phyloP scores from a whole-genome alignment of 2,329 filamentous ascomycete species.

The Reticulascus tulasneorum region DNA sequence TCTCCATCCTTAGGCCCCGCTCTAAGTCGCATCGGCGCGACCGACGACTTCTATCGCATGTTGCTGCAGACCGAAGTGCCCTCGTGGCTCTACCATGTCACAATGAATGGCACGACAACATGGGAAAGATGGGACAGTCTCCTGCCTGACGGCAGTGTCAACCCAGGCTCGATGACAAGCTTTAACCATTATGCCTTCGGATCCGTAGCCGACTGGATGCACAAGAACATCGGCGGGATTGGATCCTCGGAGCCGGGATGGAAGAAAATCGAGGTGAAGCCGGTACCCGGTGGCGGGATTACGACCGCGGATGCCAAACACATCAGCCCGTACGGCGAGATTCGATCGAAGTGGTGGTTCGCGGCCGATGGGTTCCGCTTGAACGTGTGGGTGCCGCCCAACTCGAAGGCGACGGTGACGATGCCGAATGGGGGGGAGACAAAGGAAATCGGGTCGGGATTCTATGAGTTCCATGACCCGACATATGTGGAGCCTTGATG shows the following conservation, averaged over 20 bases:
- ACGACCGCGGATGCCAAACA: constrained; percentile 2
- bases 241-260: constrained; percentile 18
- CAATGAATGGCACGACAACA: constrained; percentile 34
- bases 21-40: background rate
- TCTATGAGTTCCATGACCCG: constrained; percentile 8
- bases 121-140: constrained; percentile 41
- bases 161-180: constrained; percentile 36
- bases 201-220: constrained; percentile 32
- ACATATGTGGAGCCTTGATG: too few relatives aligned
- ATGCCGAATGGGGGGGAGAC: constrained; percentile 5
- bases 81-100: constrained; percentile 33
- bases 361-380: constrained; percentile 10
- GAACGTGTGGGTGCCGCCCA: constrained; percentile 6
- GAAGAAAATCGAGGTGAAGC: constrained; percentile 11
- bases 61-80: constrained; percentile 29
- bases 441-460: constrained; percentile 8
- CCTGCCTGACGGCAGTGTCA: constrained; percentile 30
- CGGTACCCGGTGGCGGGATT: constrained; percentile 4
- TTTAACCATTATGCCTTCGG: constrained; percentile 40
- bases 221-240: constrained; percentile 21
- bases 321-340: constrained; percentile 3
- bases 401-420: constrained; percentile 9
- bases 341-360: constrained; percentile 1
- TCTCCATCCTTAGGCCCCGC: constrained; percentile 18
- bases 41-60: constrained; percentile 29